Evolutionary conservation across 495 filamentous ascomycete species (phyloP).

Genomic region (Xylaria palmicola): DNA sequence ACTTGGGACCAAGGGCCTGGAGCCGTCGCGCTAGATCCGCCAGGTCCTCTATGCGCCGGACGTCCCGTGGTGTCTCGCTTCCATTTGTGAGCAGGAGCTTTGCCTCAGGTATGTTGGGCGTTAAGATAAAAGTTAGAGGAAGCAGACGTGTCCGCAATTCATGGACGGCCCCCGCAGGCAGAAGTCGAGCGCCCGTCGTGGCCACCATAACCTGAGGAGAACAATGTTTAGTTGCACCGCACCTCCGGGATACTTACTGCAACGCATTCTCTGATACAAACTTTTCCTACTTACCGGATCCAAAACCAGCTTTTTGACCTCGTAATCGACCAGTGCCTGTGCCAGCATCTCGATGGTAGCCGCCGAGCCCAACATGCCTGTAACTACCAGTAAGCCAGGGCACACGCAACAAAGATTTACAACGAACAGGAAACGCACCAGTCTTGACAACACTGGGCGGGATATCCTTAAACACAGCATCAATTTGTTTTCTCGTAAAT

Average conservation of each 20-base stretch:
- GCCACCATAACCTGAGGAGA: constrained; percentile 80
- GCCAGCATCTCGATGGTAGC: constrained; percentile 75
- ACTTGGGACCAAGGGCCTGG: constrained; percentile 66
- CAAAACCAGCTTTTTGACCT: constrained; percentile 65
- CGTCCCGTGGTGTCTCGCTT: constrained; percentile 47
- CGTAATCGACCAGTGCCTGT: constrained; percentile 59
- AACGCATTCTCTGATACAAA: not conserved
- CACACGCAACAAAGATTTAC: not conserved
- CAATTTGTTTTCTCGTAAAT: constrained; percentile 82
- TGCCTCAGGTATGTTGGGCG: constrained; percentile 92
- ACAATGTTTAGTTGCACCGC: not conserved
- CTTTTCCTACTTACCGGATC: constrained; percentile 65
- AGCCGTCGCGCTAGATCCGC: constrained; percentile 66
- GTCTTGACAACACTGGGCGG: constrained; percentile 89
- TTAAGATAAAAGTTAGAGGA: constrained; percentile 76
- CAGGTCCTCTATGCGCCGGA: constrained; percentile 57
- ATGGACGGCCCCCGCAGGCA: constrained; percentile 67
- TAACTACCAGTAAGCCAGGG: not conserved
- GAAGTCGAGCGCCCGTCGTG: constrained; percentile 74
- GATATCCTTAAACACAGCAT: constrained; percentile 78
- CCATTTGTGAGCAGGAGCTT: constrained; percentile 64
- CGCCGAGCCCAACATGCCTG: constrained; percentile 87
- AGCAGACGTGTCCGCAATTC: constrained; percentile 65
- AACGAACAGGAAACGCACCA: constrained; percentile 50
- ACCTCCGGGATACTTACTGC: not conserved